Percentiles rank a stretch among this genome's conserved stretches.
Evolutionary conservation across 192 early-diverging fungal genomes (phyloP).

Genomic region (Backusella liffmaniae): DNA sequence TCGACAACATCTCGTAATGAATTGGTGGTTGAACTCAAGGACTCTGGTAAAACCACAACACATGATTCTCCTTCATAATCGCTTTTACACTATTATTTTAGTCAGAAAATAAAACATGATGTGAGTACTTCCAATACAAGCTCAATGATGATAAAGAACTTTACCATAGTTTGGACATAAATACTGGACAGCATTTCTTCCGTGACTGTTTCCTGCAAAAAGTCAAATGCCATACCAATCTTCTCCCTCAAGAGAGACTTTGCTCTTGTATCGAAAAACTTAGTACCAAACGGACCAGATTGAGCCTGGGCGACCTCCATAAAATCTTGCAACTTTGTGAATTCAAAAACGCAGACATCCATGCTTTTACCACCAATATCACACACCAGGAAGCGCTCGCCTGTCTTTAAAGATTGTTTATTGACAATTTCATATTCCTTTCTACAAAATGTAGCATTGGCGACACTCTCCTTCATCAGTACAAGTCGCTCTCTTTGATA

Average conservation of each 20-base stretch:
- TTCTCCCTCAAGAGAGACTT: not conserved
- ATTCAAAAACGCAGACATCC: not conserved
- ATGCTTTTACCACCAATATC: not conserved
- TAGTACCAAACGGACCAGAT: not conserved
- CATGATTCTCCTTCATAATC: not conserved
- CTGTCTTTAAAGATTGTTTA: not conserved
- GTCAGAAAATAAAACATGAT: not conserved
- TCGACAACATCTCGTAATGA: not conserved
- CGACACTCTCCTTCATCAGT: not conserved
- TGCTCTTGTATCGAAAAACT: not conserved
- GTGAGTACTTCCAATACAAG: not conserved
- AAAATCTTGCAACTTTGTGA: not conserved
- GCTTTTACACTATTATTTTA: not conserved
- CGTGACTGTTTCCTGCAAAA: not conserved
- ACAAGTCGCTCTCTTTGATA: not conserved
- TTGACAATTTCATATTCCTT: not conserved
- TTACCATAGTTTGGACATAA: not conserved
- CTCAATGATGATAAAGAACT: not conserved
- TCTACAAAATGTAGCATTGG: not conserved
- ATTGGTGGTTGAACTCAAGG: not conserved
- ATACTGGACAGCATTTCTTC: not conserved
- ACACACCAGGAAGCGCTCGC: not conserved
- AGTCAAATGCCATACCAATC: not conserved
- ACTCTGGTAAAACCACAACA: not conserved
- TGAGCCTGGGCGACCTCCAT: not conserved